Percentiles rank a stretch among this genome's conserved stretches.
Conservation (phyloP, 169 alveolate species). For the Plasmodium adleri region DNA sequence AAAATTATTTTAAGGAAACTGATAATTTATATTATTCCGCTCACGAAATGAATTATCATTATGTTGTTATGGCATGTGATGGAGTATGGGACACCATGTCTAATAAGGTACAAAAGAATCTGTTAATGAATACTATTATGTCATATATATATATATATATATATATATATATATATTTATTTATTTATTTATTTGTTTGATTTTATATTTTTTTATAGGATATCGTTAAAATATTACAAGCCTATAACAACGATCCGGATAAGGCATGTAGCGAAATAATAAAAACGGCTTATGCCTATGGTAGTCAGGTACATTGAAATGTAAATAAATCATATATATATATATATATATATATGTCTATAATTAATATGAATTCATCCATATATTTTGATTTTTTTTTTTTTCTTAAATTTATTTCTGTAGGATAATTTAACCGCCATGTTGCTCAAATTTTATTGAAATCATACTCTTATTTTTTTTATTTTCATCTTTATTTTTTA, state of each 20-base stretch:
- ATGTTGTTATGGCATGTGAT: slow-evolving; percentile 75
- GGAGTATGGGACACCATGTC: slow-evolving; percentile 76
- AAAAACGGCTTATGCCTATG: slow-evolving; percentile 66
- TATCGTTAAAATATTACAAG: slow-evolving; percentile 54
- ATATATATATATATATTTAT: slow-evolving; percentile 3
- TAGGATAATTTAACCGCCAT: slow-evolving; percentile 74
- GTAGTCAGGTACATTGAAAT: slow-evolving; percentile 53
- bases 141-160: background rate
- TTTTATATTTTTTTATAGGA: slow-evolving; percentile 27
- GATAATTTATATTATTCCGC: slow-evolving; percentile 33
- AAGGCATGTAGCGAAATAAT: slow-evolving; percentile 76
- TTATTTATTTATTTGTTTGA: background rate
- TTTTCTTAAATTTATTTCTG: background rate
- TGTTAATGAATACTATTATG: background rate
- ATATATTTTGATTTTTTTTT: background rate
- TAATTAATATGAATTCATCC: background rate
- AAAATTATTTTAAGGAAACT: slow-evolving; percentile 48
- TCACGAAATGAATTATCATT: slow-evolving; percentile 65
- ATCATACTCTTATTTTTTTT: too few species aligned
- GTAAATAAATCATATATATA: background rate
- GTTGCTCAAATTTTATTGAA: slow-evolving; percentile 41
- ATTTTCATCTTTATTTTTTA: background rate
- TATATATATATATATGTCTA: background rate
- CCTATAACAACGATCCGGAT: slow-evolving; percentile 63
- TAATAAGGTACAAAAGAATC: slow-evolving; percentile 28